A percentile compares a stretch with the other conserved stretches of the same genome.
phyloP scores from a whole-genome alignment of 2,329 filamentous ascomycete genomes.

The Periconia sp. region DNA sequence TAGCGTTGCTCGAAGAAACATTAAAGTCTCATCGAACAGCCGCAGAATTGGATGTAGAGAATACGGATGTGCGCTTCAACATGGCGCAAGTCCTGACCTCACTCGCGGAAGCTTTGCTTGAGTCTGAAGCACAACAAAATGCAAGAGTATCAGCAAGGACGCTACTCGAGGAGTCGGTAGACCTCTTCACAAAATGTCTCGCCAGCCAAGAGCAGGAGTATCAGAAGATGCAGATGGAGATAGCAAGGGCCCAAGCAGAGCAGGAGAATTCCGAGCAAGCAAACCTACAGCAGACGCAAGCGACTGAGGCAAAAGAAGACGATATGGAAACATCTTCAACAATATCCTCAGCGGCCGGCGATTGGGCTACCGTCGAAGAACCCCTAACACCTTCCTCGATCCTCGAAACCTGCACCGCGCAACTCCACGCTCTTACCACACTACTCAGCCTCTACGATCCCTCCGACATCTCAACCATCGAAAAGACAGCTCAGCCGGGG shows the following conservation, averaged over 20 bases:
- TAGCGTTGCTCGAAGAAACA: conserved; percentile 65
- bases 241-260: conserved; percentile 36
- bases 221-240: conserved; percentile 45
- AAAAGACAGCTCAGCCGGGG: conserved; percentile 65
- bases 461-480: conserved; percentile 56
- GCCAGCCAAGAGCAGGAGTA: conserved; percentile 54
- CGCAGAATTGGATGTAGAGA: conserved; percentile 61
- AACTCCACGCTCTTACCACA: conserved; percentile 57
- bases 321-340: conserved; percentile 32
- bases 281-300: conserved; percentile 17
- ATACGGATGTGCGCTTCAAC: conserved; percentile 74
- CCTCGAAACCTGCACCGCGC: conserved; percentile 71
- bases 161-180: conserved; percentile 65
- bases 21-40: conserved; percentile 70
- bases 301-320: conserved; percentile 13
- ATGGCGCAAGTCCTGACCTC: conserved; percentile 72
- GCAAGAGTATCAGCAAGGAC: conserved; percentile 56
- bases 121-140: conserved; percentile 53
- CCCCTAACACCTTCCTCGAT: conserved; percentile 69
- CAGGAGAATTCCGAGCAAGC: conserved; percentile 27
- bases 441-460: conserved; percentile 58
- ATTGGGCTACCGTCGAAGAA: conserved; percentile 72
- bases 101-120: conserved; percentile 65
- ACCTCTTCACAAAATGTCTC: conserved; percentile 62
- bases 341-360: conserved; percentile 53